Conservation (phyloP, 2,329 filamentous ascomycete species). For the Claviceps sp. region DNA sequence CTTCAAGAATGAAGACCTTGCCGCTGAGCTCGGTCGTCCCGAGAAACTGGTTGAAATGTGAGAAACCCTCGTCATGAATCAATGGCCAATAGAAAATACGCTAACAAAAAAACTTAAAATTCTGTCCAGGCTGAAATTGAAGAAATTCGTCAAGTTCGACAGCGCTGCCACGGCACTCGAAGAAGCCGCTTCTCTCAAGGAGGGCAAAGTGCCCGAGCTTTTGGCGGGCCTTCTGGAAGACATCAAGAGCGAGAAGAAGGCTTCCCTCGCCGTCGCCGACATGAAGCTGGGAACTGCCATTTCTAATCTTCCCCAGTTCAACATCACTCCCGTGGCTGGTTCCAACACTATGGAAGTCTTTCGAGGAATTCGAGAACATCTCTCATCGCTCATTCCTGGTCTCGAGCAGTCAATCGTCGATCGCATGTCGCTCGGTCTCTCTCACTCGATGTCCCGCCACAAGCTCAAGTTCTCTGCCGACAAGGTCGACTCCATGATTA, state of each 20-base stretch:
- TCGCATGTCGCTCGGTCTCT: slow-evolving; percentile 91
- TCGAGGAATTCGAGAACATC: slow-evolving; percentile 83
- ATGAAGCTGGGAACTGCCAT: slow-evolving; percentile 86
- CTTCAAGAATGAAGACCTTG: slow-evolving; percentile 72
- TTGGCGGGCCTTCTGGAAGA: slow-evolving; percentile 70
- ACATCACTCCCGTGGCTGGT: slow-evolving; percentile 66
- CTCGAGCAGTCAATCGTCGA: slow-evolving; percentile 75
- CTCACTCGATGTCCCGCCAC: slow-evolving; percentile 90
- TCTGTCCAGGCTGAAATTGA: slow-evolving; percentile 67
- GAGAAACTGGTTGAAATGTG: slow-evolving; percentile 81
- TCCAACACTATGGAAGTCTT: slow-evolving; percentile 60
- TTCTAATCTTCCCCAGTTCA: slow-evolving; percentile 78
- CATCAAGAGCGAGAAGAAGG: slow-evolving; percentile 96
- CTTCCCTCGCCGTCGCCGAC: slow-evolving; percentile 85
- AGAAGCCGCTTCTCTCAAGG: slow-evolving; percentile 76
- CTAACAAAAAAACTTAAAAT: background rate
- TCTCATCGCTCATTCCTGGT: slow-evolving; percentile 81
- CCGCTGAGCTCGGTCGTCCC: slow-evolving; percentile 59
- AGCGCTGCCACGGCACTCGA: slow-evolving; percentile 81
- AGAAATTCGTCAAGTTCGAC: slow-evolving; percentile 95
- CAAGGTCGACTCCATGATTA: slow-evolving; percentile 99
- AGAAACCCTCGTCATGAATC: slow-evolving; percentile 21
- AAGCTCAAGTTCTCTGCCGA: slow-evolving; percentile 98
- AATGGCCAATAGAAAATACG: background rate
- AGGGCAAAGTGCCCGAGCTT: slow-evolving; percentile 89